Conservation (phyloP, 2,329 filamentous ascomycete genomes). For the Trichoderma brevicompactum region DNA sequence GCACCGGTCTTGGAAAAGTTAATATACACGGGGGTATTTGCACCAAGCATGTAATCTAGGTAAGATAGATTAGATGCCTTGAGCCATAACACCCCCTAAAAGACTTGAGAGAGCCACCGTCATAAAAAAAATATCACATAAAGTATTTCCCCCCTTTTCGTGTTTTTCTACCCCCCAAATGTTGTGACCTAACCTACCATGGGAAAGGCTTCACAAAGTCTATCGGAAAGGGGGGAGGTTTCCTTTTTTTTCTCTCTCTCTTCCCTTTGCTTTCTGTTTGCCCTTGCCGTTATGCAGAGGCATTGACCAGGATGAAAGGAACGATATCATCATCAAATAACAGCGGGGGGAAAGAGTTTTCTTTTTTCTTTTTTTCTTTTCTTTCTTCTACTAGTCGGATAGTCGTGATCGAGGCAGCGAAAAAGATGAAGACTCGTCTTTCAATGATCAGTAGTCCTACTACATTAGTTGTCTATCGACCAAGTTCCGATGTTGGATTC, state of each 20-base stretch:
- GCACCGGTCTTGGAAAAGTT: conserved; percentile 22
- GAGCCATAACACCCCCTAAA: neutral
- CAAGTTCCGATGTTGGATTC: conserved; percentile 32
- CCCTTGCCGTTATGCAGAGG: conserved; percentile 16
- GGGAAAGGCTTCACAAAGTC: conserved; percentile 23
- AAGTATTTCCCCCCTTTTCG: neutral
- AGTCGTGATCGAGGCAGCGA: conserved; percentile 32
- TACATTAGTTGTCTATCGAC: conserved; percentile 37
- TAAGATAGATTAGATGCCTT: neutral
- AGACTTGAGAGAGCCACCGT: conserved; percentile 17
- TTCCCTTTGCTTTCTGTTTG: neutral
- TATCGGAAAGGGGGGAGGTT: conserved; percentile 20
- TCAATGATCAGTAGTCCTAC: conserved; percentile 35
- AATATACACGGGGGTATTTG: conserved; percentile 21
- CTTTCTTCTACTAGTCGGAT: conserved; percentile 38
- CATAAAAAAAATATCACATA: conserved; percentile 20
- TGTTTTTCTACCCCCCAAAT: neutral
- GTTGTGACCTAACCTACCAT: neutral
- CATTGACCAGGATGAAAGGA: neutral
- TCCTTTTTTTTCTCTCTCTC: neutral
- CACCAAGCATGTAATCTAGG: neutral
- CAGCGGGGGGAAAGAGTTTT: conserved; percentile 17
- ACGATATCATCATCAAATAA: conserved; percentile 33
- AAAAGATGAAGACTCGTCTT: conserved; percentile 33
- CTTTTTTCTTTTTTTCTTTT: neutral